phyloP scores from a whole-genome alignment of 140 eudicot species.

The Erigeron philadelphicus region DNA sequence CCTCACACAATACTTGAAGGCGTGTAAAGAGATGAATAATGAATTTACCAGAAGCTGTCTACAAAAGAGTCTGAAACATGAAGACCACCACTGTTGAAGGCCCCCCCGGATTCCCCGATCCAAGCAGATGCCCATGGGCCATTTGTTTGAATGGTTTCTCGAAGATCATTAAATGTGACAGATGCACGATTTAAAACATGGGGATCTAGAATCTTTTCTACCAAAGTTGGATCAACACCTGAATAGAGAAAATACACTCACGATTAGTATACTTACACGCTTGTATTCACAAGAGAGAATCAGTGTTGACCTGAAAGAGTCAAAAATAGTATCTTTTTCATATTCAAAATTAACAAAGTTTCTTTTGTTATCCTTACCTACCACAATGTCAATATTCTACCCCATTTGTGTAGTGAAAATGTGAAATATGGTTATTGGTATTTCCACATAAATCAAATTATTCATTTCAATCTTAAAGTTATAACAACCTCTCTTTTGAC shows the following conservation, averaged over 20 bases:
- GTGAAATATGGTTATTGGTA: background rate
- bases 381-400: background rate
- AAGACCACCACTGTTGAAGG: conserved; percentile 81
- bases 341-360: background rate
- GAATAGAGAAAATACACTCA: conserved; percentile 19
- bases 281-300: conserved; percentile 5
- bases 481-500: conserved; percentile 4
- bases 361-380: background rate
- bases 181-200: conserved; percentile 49
- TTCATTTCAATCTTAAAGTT: conserved; percentile 12
- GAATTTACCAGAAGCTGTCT: conserved; percentile 76
- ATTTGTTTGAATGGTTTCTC: conserved; percentile 36
- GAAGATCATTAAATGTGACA: conserved; percentile 44
- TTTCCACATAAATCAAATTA: background rate
- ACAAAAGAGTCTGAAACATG: conserved; percentile 72
- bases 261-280: background rate
- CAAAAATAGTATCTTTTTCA: conserved; percentile 1
- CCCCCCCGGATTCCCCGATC: conserved; percentile 99
- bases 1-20: background rate
- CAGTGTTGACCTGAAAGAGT: conserved; percentile 16
- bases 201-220: conserved; percentile 69
- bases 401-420: background rate
- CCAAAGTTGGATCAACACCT: conserved; percentile 72
- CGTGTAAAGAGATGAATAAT: conserved; percentile 25
- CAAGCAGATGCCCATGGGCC: conserved; percentile 98